Conservation (phyloP, 768 basidiomycete species). For the Boletus rex-veris region DNA sequence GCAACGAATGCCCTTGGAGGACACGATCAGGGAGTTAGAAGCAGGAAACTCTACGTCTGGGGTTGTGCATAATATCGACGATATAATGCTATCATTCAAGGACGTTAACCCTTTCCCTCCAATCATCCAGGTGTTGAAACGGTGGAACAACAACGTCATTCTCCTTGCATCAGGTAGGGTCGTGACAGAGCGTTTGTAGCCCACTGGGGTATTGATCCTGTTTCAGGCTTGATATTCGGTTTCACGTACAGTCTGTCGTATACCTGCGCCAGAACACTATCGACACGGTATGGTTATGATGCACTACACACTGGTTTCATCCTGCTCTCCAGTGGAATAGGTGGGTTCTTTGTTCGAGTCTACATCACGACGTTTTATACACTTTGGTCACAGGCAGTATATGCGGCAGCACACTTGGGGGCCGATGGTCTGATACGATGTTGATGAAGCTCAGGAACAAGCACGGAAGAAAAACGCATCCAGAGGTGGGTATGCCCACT, state of each 20-base stretch:
- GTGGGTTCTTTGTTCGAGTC: conserved; percentile 32
- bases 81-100: conserved; percentile 52
- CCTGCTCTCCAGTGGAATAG: conserved; percentile 70
- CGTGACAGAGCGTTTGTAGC: background rate
- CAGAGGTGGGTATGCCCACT: conserved; percentile 52
- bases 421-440: conserved; percentile 52
- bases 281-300: conserved; percentile 58
- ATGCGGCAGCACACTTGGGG: conserved; percentile 54
- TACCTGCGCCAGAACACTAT: conserved; percentile 70
- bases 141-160: conserved; percentile 65
- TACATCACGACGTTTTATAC: background rate
- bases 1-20: background rate
- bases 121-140: conserved; percentile 51
- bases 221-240: conserved; percentile 65
- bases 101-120: conserved; percentile 75
- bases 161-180: conserved; percentile 35
- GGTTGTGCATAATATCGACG: conserved; percentile 11
- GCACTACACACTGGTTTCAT: conserved; percentile 74
- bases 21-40: background rate
- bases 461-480: conserved; percentile 45
- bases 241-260: conserved; percentile 70
- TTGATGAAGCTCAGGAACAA: conserved; percentile 38
- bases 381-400: conserved; percentile 39
- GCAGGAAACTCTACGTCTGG: background rate
- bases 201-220: background rate